Evolutionary conservation across 2,329 filamentous ascomycete species (phyloP), one percentile per base, ranked within the genome.

Genomic region (Pestalotiopsis sp.): DNA sequence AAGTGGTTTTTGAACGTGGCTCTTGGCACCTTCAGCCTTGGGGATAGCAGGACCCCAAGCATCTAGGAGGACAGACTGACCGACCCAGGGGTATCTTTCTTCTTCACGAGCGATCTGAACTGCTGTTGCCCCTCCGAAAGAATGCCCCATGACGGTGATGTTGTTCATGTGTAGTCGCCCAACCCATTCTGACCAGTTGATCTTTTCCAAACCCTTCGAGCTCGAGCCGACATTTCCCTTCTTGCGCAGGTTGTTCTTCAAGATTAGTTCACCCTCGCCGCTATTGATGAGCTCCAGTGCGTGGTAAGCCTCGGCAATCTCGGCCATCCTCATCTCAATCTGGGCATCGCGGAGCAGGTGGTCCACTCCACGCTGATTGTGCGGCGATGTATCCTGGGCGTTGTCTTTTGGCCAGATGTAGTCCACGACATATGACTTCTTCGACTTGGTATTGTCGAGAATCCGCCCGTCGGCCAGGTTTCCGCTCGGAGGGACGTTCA

Each of bases 11-110:
- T 81, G 80, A 5, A 85, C 78, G 17, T 82, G 81, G 68, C 86
- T 80, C 4, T 81, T 73, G 1, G 81, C 79, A 20, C 83, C 80
- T 38, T 85, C 82, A 76, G 66, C 84, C 72, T 73, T 79, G 73
- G 72, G 86, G 74, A 75, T 87, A 75, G 78, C 87, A 72, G 81
- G 78, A 4, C 85, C 90, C 90, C 90, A 92, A 7, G 89, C 86
- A 71, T 92, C 90, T 68, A 92, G 89, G 31, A 91, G 85, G 68
- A 92, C 87, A 2, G 89, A 90, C 73, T 91, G 89, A 3, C 86
- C 83, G 25, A 92, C 80, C 77, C 87, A 90, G 9, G 80, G 73
- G 69, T 91, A 89, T 12, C 84, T 81, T 25, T 87, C 82, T 31
- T 81, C 77, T 65, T 87, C 82, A 23, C 90, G 82, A 41, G 91